Base-by-base conservation (phyloP, 306 rosid genomes). In the Cicer judaicum region DNA sequence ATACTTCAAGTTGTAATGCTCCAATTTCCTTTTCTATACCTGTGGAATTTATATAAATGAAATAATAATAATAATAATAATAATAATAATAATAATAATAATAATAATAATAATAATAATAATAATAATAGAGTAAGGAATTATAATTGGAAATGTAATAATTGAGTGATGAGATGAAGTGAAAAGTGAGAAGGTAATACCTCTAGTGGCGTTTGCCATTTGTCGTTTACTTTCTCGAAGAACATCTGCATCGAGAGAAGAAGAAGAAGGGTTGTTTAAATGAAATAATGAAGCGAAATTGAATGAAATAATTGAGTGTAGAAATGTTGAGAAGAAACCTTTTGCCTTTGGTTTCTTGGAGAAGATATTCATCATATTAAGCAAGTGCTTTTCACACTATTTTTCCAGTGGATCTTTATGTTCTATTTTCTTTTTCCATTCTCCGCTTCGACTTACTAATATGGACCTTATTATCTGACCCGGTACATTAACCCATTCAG, bases 1-100 rank as follows among this genome's bases (percentile, higher is more conserved):
- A 42, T 86, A 94, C 99, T 86, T 94, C 99, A 79, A 73, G 72
- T 85, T 94, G 97, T 76, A 92, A 82, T 5, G 93, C 85, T 80
- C 95, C 93, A 76, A 94, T 92, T 90, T 94, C 99, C 87, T 69
- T 94, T 85, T 94, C 98, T 80, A 94, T 64, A 63, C 97, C 99
- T 94, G 95, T 10, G 36, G 8, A 46, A 18, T 3, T 3, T 1
- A 38, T 39, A 62, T 0, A 55, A 8, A 55, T 55, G 14, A 6
- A 55, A 19, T 3, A 38, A 61, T n/a, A 7, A 36, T 21, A 55
- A 19, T 9, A 29, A 16, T 16, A 16, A 16, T 16, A 16, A 16
- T n/a, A n/a, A n/a, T n/a, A n/a, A n/a, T n/a, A n/a, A n/a, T n/a
- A n/a, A n/a, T n/a, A n/a, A n/a, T n/a, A n/a, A n/a, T n/a, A n/a